These are phyloP conservation scores for Toxicodendron radicans DNA, from an alignment of 345 rosid species.

Conservation along the genomic window DNA sequence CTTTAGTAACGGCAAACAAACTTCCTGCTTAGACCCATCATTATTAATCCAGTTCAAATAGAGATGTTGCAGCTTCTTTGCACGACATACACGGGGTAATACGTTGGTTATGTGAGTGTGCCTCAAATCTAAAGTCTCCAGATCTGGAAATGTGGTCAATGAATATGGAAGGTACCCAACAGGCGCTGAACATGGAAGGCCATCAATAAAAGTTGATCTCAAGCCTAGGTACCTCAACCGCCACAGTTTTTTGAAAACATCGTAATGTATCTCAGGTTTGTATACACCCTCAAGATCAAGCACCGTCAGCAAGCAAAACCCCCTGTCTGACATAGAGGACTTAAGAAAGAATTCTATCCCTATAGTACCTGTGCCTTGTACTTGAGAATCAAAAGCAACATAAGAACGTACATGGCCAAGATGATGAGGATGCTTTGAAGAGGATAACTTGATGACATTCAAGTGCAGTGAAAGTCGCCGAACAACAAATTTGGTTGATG, in stretches of 20 bases:
- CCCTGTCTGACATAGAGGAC: slow-evolving; percentile 21
- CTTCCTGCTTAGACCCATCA: neutral
- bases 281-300: slow-evolving; percentile 28
- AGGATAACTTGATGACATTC: neutral
- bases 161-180: no score
- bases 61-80: slow-evolving; percentile 20
- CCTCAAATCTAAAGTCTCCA: slow-evolving; percentile 29
- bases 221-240: slow-evolving; percentile 27
- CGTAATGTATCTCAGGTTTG: slow-evolving; percentile 17
- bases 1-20: no score
- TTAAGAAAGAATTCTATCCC: neutral
- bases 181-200: slow-evolving; percentile 16
- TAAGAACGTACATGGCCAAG: slow-evolving; percentile 22
- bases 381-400: slow-evolving; percentile 13
- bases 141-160: slow-evolving; percentile 7
- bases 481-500: neutral
- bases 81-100: neutral
- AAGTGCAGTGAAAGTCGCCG: slow-evolving; percentile 22
- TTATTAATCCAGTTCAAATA: slow-evolving; percentile 27
- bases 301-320: slow-evolving; percentile 9
- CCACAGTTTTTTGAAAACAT: slow-evolving; percentile 6
- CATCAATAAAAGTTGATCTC: slow-evolving; percentile 20
- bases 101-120: slow-evolving; percentile 16
- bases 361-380: neutral
- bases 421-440: neutral